Conservation (phyloP, 139 green algal genomes). For the Bryopsis sp. region DNA sequence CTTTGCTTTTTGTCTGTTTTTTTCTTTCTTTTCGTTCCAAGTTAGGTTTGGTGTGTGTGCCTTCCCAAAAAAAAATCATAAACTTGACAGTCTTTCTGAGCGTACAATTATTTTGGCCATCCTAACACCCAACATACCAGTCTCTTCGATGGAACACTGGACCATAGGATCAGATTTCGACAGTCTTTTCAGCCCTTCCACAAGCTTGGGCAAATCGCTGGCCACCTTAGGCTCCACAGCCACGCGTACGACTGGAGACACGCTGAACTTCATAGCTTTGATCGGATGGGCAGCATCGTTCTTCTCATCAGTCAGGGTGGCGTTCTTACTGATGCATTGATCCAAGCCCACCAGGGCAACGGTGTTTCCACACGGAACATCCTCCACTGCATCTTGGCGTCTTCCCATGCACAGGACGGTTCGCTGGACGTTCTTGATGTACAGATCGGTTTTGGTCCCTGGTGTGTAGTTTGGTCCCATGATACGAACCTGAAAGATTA, state of each 20-base stretch:
- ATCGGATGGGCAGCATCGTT: slow-evolving; percentile 76
- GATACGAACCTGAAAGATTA: slow-evolving; percentile 71
- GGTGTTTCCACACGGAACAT: slow-evolving; percentile 89
- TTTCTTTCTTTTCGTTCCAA: too few relatives aligned
- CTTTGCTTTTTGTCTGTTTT: too few relatives aligned
- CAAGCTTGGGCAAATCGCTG: slow-evolving; percentile 86
- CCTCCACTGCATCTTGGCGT: slow-evolving; percentile 80
- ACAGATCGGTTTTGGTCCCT: slow-evolving; percentile 90
- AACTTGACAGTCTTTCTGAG: too few relatives aligned
- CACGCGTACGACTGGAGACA: slow-evolving; percentile 51
- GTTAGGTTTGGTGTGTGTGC: too few relatives aligned
- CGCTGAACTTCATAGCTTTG: slow-evolving; percentile 38
- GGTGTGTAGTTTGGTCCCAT: slow-evolving; percentile 89
- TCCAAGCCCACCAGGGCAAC: slow-evolving; percentile 89
- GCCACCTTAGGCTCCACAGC: slow-evolving; percentile 87
- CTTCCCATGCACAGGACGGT: slow-evolving; percentile 92
- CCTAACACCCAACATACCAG: too few relatives aligned
- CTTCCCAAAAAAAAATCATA: too few relatives aligned
- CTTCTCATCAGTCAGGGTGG: slow-evolving; percentile 79
- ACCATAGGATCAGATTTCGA: slow-evolving; percentile 92
- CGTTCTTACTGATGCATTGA: slow-evolving; percentile 93
- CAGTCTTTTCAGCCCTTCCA: slow-evolving; percentile 87
- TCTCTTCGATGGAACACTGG: slow-evolving; percentile 85
- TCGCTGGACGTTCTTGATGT: slow-evolving; percentile 87
- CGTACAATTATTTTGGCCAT: too few relatives aligned